phyloP scores from a whole-genome alignment of 2,329 filamentous ascomycete species.

The Akanthomyces lecanii region DNA sequence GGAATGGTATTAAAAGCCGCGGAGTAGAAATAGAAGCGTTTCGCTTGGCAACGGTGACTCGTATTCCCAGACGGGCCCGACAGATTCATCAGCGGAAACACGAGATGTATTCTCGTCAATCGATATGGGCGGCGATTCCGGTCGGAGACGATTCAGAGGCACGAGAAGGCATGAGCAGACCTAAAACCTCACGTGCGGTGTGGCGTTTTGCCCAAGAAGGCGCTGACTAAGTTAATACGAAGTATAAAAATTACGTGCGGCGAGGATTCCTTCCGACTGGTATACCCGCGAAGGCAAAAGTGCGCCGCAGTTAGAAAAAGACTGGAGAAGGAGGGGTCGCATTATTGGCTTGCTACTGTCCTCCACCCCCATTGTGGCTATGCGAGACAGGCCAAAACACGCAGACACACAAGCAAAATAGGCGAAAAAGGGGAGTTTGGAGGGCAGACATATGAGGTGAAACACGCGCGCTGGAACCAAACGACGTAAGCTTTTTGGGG shows the following conservation, averaged over 20 bases:
- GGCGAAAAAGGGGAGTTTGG: background rate
- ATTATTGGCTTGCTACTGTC: background rate
- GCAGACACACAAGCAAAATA: background rate
- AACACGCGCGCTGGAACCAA: slow-evolving; percentile 4
- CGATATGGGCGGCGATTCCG: no score
- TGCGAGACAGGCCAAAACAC: slow-evolving; percentile 12
- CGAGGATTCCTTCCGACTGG: background rate
- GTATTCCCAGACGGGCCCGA: background rate
- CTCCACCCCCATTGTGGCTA: slow-evolving; percentile 13
- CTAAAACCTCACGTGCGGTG: background rate
- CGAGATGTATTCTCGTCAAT: background rate
- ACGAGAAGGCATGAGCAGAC: background rate
- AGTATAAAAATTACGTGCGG: background rate
- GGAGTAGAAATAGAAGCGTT: background rate
- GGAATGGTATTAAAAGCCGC: background rate
- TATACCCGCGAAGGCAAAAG: background rate
- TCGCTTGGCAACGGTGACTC: slow-evolving; percentile 1
- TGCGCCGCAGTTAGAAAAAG: background rate
- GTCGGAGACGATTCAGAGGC: no score
- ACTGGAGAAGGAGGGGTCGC: background rate
- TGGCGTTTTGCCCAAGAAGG: background rate
- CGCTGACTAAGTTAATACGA: background rate
- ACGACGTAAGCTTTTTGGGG: background rate
- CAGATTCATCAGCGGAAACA: background rate
- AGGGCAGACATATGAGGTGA: slow-evolving; percentile 6